Evolutionary conservation across 495 filamentous ascomycete genomes (phyloP), one percentile per base, ranked within the genome.

Genomic region (Darksidea phi): DNA sequence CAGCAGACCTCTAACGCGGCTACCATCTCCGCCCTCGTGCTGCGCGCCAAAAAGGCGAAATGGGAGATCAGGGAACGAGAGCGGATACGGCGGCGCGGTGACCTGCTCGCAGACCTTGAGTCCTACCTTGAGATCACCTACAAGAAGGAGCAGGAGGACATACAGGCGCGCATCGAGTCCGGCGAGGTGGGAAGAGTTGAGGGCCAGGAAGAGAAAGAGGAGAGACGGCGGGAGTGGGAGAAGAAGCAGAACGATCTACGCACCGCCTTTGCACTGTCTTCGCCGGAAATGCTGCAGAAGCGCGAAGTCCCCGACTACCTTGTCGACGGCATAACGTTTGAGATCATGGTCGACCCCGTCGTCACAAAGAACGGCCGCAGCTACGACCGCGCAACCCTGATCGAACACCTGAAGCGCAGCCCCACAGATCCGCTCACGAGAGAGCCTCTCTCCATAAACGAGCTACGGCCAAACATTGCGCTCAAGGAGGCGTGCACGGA

Each of bases 251-350:
- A 79, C 21, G 79, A 85, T 28, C 61, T 89, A 45, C 70, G 79
- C 32, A 76, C 64, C 1, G 77, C 83, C 3, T 91, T 90, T 70
- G 88, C 88, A 43, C 74, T 78, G 36, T 81, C 85, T 1, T 76
- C 81, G 52, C 79, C 84, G 55, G 72, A 78, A 67, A 78, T 79
- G 51, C 60, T 72, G 61, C 57, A 71, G 63, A 76, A 72, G 67
- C 78, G 89, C 54, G 76, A 87, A 63, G 88, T 95, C 1, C 92
- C 94, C 0, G 93, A 96, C 61, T 90, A 90, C 78, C 78, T 89
- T 0, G 80, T 98, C 43, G 94, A 97, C 69, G 87, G 86, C 21
- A 97, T 98, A 51, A 90, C 87, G 0, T 97, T 97, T 65, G 80
- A 83, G 37, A 81, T 97, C 60, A 96, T 98, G 92, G 81, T 93